Evolutionary conservation across 495 filamentous ascomycete species (phyloP), one percentile per base, ranked within the genome.

Genomic region (Penicillium steckii): DNA sequence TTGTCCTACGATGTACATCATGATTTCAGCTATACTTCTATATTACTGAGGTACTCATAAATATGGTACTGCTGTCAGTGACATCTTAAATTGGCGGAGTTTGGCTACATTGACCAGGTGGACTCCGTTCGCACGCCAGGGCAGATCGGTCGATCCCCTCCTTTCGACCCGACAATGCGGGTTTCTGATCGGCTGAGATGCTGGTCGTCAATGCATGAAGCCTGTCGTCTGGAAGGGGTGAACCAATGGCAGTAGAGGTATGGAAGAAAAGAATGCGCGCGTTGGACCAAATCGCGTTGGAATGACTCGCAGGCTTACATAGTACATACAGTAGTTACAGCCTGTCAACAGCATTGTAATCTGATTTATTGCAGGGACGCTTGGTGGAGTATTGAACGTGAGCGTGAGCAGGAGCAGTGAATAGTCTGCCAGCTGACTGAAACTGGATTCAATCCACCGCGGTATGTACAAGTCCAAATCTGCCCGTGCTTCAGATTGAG

Each of bases 251-350:
- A 19, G 12, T n/a, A 24, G 10, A 23, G 29, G 18, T 12, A 21
- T 8, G 15, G 38, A n/a, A 30, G 15, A 47, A 46, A 44, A 59
- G 38, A 50, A 55, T 55, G 48, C 44, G 33, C 44, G 24, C 17
- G 15, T 12, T 53, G 24, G 19, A 4, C 30, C 33, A 40, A 37
- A 60, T 57, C 46, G 42, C 32, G 1, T 21, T 50, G 47, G 46
- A 53, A 60, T 57, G 61, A 57, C 60, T 62, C 38, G 62, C 52
- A n/a, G n/a, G n/a, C n/a, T n/a, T n/a, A n/a, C n/a, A n/a, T n/a
- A n/a, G n/a, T n/a, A n/a, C n/a, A n/a, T n/a, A n/a, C n/a, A n/a
- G n/a, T n/a, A 56, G 62, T 59, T 43, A 55, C 50, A 52, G 27
- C 42, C 43, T 42, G 30, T 26, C 43, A 15, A 15, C 10, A 8